Conservation (phyloP, 169 alveolate species). For the Eimeria zaria region DNA sequence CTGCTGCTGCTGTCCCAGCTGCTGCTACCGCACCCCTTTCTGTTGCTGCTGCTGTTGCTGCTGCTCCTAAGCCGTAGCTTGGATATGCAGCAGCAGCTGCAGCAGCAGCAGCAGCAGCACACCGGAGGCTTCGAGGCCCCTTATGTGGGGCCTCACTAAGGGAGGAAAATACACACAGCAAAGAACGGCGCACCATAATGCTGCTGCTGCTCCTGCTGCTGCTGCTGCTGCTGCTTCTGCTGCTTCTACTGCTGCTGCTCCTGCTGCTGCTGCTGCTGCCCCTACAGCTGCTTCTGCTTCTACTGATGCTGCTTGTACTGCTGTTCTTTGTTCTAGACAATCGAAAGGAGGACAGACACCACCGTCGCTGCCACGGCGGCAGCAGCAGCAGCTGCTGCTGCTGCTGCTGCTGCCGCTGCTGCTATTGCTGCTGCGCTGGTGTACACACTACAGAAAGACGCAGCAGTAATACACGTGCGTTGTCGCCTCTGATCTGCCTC, state of each 20-base stretch:
- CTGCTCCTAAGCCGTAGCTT: background rate
- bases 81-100: slow-evolving; percentile 6
- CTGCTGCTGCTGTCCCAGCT: background rate
- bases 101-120: slow-evolving; percentile 38
- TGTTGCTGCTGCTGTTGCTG: background rate
- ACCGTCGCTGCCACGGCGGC: background rate
- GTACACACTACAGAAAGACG: background rate
- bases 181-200: background rate
- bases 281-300: background rate
- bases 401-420: slow-evolving; percentile 4
- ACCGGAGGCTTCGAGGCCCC: background rate
- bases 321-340: background rate
- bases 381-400: slow-evolving; percentile 53
- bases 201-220: slow-evolving; percentile 10
- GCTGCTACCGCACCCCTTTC: slow-evolving; percentile 37
- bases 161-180: background rate
- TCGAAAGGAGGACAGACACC: background rate
- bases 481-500: background rate
- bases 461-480: background rate
- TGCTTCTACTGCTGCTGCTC: too few species aligned
- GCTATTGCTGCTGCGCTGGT: slow-evolving; percentile 19
- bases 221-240: slow-evolving; percentile 57
- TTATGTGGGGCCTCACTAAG: background rate
- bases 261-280: slow-evolving; percentile 10
- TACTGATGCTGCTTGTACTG: too few species aligned